Conservation (phyloP, 192 early-diverging fungal genomes). For the Coemansia sp. region DNA sequence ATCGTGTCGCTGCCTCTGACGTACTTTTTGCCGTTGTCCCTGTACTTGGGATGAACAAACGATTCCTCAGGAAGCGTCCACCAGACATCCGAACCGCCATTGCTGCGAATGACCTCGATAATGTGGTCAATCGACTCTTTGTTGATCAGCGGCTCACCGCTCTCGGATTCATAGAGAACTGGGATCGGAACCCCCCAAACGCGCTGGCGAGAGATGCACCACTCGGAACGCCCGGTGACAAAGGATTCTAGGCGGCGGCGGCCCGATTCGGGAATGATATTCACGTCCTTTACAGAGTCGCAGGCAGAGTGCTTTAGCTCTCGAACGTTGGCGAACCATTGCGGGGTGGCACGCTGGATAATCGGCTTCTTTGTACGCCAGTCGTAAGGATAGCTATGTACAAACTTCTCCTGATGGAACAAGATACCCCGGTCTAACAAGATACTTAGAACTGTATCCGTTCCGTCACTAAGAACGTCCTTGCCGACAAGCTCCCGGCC, state of each 20-base stretch:
- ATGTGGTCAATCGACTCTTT: slow-evolving; percentile 66
- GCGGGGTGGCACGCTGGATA: slow-evolving; percentile 74
- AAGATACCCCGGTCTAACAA: slow-evolving; percentile 45
- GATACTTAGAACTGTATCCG: slow-evolving; percentile 57
- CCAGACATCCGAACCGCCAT: slow-evolving; percentile 68
- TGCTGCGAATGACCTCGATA: slow-evolving; percentile 57
- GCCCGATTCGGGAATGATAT: slow-evolving; percentile 65
- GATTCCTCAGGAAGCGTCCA: slow-evolving; percentile 67
- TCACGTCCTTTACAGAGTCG: slow-evolving; percentile 56
- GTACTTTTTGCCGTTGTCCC: slow-evolving; percentile 58
- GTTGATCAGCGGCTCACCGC: slow-evolving; percentile 66
- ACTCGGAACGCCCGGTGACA: slow-evolving; percentile 69
- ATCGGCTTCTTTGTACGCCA: slow-evolving; percentile 82
- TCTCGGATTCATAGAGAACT: slow-evolving; percentile 65
- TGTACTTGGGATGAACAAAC: slow-evolving; percentile 64
- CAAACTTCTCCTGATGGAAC: slow-evolving; percentile 57
- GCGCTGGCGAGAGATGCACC: slow-evolving; percentile 83
- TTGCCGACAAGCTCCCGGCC: slow-evolving; percentile 62
- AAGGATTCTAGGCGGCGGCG: slow-evolving; percentile 63
- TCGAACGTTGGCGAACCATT: slow-evolving; percentile 80
- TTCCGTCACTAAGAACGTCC: slow-evolving; percentile 62
- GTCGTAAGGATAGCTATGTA: slow-evolving; percentile 81
- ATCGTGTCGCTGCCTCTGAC: slow-evolving; percentile 73
- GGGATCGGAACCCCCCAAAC: slow-evolving; percentile 85
- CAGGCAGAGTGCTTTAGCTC: slow-evolving; percentile 63